phyloP scores from a whole-genome alignment of 2,329 filamentous ascomycete genomes.

The Diaporthe citrichinensis region DNA sequence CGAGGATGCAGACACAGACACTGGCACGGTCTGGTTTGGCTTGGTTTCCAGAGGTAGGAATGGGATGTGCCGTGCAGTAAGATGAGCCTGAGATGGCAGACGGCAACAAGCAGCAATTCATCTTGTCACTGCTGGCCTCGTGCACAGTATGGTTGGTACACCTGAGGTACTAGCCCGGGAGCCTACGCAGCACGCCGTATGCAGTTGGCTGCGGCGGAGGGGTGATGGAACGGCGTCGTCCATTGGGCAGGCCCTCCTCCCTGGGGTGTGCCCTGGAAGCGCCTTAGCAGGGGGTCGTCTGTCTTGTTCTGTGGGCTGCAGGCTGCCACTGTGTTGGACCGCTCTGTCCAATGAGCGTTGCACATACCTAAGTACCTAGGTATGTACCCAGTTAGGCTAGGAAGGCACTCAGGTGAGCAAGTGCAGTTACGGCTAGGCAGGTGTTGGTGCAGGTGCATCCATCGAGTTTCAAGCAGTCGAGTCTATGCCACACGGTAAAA shows the following conservation, averaged over 20 bases:
- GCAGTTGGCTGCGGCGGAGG: conserved; percentile 25
- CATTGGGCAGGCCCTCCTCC: not conserved
- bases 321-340: conserved; percentile 28
- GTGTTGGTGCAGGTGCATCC: not conserved
- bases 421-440: not conserved
- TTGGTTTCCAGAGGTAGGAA: conserved; percentile 6
- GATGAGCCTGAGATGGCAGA: conserved; percentile 8
- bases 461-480: conserved; percentile 1
- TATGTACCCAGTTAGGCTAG: not conserved
- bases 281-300: not conserved
- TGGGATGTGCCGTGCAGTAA: conserved; percentile 24
- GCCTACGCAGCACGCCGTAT: not conserved
- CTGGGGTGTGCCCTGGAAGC: conserved; percentile 25
- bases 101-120: conserved; percentile 8
- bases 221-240: conserved; percentile 13
- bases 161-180: not conserved
- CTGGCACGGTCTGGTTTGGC: not conserved
- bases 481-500: not conserved
- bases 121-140: conserved; percentile 7
- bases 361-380: not conserved
- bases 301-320: not conserved
- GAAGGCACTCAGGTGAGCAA: not conserved
- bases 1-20: not conserved
- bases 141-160: not conserved
- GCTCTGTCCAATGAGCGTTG: not conserved